A percentile compares a stretch with the other conserved stretches of the same genome.
These are phyloP conservation scores for Xylariaceae sp. DNA, from an alignment of 2,329 filamentous ascomycete species.

Conservation along the genomic window DNA sequence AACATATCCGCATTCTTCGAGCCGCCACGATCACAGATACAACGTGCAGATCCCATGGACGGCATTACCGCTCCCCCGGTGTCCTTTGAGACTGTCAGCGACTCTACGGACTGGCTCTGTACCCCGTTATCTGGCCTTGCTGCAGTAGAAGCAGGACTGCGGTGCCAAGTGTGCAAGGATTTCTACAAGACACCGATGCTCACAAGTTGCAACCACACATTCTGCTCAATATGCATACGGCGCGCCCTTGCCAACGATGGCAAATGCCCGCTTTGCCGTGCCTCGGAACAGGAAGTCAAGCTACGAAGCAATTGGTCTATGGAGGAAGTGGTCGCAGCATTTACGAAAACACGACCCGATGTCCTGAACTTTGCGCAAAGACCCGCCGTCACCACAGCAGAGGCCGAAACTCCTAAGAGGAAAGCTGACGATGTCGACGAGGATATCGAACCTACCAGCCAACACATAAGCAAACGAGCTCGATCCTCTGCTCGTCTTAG, in stretches of 20 bases:
- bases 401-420: conserved; percentile 43
- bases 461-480: conserved; percentile 41
- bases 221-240: conserved; percentile 94
- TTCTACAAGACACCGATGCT: conserved; percentile 94
- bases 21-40: no score
- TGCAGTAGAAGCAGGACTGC: conserved; percentile 75
- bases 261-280: conserved; percentile 81
- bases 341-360: conserved; percentile 58
- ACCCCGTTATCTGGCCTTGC: conserved; percentile 65
- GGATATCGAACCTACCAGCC: conserved; percentile 22
- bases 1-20: no score
- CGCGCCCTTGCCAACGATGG: conserved; percentile 77
- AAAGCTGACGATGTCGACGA: conserved; percentile 35
- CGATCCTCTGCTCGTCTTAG: conserved; percentile 48
- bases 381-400: conserved; percentile 20
- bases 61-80: conserved; percentile 7
- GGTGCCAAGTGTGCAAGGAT: conserved; percentile 97
- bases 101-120: conserved; percentile 80
- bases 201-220: conserved; percentile 91
- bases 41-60: conserved; percentile 10
- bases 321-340: conserved; percentile 79
- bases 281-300: conserved; percentile 76
- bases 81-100: conserved; percentile 48
- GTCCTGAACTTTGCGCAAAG: conserved; percentile 61
- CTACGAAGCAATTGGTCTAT: conserved; percentile 80